These are phyloP conservation scores for Paxillus involutus DNA, from an alignment of 768 basidiomycete species.

Conservation along the genomic window DNA sequence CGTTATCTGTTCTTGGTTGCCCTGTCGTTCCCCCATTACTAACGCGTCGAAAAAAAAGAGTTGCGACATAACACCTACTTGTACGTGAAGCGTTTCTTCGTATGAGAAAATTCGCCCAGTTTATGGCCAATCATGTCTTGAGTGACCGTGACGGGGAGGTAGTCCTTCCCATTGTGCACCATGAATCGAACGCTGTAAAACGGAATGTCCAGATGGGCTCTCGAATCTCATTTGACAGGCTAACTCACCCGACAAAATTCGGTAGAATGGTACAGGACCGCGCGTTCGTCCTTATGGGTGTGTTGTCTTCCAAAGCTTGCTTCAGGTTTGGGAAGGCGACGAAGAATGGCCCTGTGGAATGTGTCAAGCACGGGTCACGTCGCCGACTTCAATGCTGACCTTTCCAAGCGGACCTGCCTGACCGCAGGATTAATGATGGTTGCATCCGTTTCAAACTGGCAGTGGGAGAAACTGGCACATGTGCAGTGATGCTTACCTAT, in stretches of 20 bases:
- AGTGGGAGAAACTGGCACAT: neutral
- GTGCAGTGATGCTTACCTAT: too few relatives aligned
- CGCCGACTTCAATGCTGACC: constrained; percentile 38
- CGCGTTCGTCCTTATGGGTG: constrained; percentile 87
- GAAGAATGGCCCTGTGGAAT: constrained; percentile 80
- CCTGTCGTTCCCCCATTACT: constrained; percentile 21
- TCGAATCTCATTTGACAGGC: neutral
- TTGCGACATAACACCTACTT: constrained; percentile 54
- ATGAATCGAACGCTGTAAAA: constrained; percentile 72
- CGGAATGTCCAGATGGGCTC: neutral
- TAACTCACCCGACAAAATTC: constrained; percentile 87
- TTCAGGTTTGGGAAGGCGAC: constrained; percentile 88
- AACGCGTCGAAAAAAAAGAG: neutral
- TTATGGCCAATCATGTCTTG: constrained; percentile 99
- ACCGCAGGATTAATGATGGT: constrained; percentile 56
- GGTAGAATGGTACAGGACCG: constrained; percentile 91
- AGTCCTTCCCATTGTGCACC: constrained; percentile 94
- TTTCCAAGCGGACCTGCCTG: constrained; percentile 85
- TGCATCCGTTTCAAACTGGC: constrained; percentile 45
- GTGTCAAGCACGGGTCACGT: neutral
- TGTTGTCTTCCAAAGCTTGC: constrained; percentile 75
- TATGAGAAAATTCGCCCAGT: constrained; percentile 90
- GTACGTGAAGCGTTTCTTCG: constrained; percentile 83
- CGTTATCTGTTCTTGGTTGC: constrained; percentile 44
- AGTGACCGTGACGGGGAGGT: constrained; percentile 80